Base-by-base conservation (phyloP, 441 rosid genomes). In the Adansonia grandidieri region DNA sequence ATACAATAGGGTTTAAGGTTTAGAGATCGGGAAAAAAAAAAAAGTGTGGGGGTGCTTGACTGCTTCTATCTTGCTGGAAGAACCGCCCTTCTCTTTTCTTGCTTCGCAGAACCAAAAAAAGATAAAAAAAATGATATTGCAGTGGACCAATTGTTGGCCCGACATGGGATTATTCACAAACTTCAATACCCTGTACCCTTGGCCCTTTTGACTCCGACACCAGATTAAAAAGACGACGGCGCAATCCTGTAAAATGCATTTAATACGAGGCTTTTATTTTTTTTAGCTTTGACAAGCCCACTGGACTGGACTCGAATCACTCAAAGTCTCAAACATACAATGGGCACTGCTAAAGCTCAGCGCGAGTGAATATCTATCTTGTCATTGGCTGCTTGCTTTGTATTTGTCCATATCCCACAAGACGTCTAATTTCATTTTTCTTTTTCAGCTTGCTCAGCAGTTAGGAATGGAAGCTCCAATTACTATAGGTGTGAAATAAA, bases 381-480 rank as follows among this genome's bases (percentile, higher is more conserved):
- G 62, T 58, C 20, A 15, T 42, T 70, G 50, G 65, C 69, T 57
- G 32, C 63, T 54, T 51, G 32, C 32, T 28, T 28, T 28, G 32
- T 53, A 17, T 28, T 50, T 77, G 28, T 54, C 47, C 32, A 14
- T 6, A 47, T 42, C 67, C 37, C 11, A 71, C 50, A 61, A 58
- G 37, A 44, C 15, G 5, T 57, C 10, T 28, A 32, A 65, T 71
- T 77, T 44, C 22, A 28, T 1, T 48, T 14, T 37, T 74, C 63
- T 56, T 19, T 57, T 51, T 68, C 79, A 92, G 96, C 91, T 90
- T 11, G 86, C 90, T 80, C 90, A 86, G 81, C 89, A 88, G 42
- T 71, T 90, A 84, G 91, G 94, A 74, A 92, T 90, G 78, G 96
- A 90, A 70, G 79, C 89, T 2, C 90, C 92, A 11, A 85, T 91